Base-by-base conservation (phyloP, 176 grass and related monocot species). In the Lolium multiflorum region DNA sequence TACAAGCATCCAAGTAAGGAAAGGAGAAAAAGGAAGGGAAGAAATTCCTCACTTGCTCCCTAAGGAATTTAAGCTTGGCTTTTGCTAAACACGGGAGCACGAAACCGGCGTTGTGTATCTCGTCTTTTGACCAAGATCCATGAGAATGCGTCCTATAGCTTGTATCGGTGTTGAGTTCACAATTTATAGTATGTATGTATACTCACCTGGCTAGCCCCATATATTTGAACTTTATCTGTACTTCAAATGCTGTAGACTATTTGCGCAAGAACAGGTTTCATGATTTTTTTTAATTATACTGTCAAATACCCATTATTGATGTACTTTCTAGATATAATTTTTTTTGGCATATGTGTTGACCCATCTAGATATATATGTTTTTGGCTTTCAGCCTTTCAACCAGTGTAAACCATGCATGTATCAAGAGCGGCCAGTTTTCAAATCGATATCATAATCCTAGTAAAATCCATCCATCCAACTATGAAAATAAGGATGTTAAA, bases 21-120 rank as follows among this genome's bases (percentile, higher is more conserved):
- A 84, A 88, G 80, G 31, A 35, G n/a, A 69, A 65, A 80, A 13
- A 24, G 18, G 18, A 25, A 56, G 9, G 2, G 52, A 52, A 74
- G 14, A 90, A 87, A 86, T 83, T 80, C 80, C 65, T 91, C 89
- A 84, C 89, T 87, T 91, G 84, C 66, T 83, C 74, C 63, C 20
- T 83, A 91, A 91, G 89, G 74, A 83, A 91, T 83, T 81, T 51
- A 87, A 39, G 56, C 2, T 65, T 81, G 75, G 68, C 80, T 68
- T 91, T 91, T 81, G 2, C 25, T 81, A 12, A 54, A 62, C 85
- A 91, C 41, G 11, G 3, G 37, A 44, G 57, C 84, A 87, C 20
- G 0, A 91, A 91, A 80, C n/a, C 51, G 14, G 58, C 67, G 38
- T 48, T 74, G 5, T 77, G 83, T 81, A 70, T 60, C 20, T 70